A percentile compares a stretch with the other conserved stretches of the same genome.
These are phyloP conservation scores for Sporormia fimetaria DNA, from an alignment of 495 filamentous ascomycete genomes.

Conservation along the genomic window DNA sequence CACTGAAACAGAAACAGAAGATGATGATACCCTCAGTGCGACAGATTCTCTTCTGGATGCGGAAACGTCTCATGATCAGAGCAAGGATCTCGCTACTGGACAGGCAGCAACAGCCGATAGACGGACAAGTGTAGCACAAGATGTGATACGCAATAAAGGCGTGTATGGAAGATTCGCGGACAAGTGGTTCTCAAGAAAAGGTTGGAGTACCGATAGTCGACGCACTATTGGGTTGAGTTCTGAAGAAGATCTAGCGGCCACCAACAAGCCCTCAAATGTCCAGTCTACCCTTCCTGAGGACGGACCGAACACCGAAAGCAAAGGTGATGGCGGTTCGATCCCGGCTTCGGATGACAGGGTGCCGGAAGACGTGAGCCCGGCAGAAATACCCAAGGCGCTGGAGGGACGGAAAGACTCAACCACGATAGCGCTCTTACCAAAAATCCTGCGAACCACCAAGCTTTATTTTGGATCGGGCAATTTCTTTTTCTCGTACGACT, in stretches of 20 bases:
- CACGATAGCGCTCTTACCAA: conserved; percentile 55
- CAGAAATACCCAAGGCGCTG: conserved; percentile 28
- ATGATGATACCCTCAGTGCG: conserved; percentile 18
- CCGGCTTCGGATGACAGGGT: conserved; percentile 13
- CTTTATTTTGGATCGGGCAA: conserved; percentile 65
- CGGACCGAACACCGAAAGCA: conserved; percentile 5
- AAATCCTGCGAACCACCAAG: conserved; percentile 69
- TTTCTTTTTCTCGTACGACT: conserved; percentile 89
- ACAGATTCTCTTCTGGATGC: conserved; percentile 29
- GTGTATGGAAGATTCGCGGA: conserved; percentile 79
- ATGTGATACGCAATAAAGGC: conserved; percentile 67
- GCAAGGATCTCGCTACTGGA: conserved; percentile 13
- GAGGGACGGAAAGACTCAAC: conserved; percentile 30
- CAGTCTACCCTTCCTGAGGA: conserved; percentile 10
- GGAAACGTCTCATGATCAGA: conserved; percentile 1
- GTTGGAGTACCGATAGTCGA: conserved; percentile 54
- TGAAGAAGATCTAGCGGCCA: conserved; percentile 26
- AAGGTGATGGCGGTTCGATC: conserved; percentile 5
- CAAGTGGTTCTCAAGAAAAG: conserved; percentile 76
- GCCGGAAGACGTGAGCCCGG: conserved; percentile 11
- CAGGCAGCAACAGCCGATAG: conserved; percentile 27
- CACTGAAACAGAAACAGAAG: conserved; percentile 33
- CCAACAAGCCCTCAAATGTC: conserved; percentile 10
- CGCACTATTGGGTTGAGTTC: conserved; percentile 47
- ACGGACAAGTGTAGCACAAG: conserved; percentile 58